Base-by-base conservation (phyloP, 129 eudicot genomes). In the Lactuca sativa region DNA sequence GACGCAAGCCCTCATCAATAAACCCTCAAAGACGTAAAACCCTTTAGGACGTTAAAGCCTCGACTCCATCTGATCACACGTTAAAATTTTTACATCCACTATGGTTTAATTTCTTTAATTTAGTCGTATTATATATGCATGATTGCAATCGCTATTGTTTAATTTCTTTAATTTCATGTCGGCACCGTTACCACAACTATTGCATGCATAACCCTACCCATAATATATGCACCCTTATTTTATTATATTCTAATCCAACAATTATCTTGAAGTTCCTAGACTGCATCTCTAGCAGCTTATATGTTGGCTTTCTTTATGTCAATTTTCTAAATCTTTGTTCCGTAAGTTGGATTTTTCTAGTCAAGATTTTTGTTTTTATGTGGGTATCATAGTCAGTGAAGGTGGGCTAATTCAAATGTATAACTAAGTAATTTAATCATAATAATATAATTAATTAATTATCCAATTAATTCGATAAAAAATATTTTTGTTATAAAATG, bases 381-480 rank as follows among this genome's bases (percentile, higher is more conserved):
- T 47, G 79, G 79, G 83, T 61, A 72, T 56, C 76, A 79, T 79
- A 74, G 82, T 78, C 82, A 72, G 82, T 78, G 65, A 58, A 49
- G 74, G 74, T 65, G 72, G 82, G 82, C 82, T 72, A 40, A 41
- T 66, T 62, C 81, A 78, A 73, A 78, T 66, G 69, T 59, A 78
- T 15, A 48, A 51, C 21, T 54, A 63, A 41, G 18, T 65, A 65
- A 49, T 52, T 66, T 48, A 60, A 63, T 18, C 30, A 41, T 32
- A 32, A 43, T 25, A 56, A 69, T 60, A 33, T 58, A 47, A 30
- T 40, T 51, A 69, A 56, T 40, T 32, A 74, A 31, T 75, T 49
- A 4, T 5, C 10, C 44, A 54, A 34, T 59, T 54, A 54, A 34
- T n/a, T n/a, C n/a, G n/a, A n/a, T n/a, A n/a, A n/a, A n/a, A n/a